Evolutionary conservation across 129 eudicot species (phyloP), one percentile per base, ranked within the genome.

Genomic region (Escallonia herrerae): DNA sequence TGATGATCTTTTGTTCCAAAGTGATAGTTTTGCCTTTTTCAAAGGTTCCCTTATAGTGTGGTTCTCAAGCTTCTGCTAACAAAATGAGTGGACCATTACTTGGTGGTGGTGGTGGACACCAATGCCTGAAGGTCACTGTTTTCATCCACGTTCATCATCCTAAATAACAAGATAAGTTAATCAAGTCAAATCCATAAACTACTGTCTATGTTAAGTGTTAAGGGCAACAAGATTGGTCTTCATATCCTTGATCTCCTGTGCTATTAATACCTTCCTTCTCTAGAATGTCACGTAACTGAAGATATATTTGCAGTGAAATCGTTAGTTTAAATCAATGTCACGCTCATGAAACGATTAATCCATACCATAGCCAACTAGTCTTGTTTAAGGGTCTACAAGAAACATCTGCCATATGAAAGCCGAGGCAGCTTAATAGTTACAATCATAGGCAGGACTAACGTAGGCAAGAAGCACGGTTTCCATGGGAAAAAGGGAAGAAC

Each of bases 11-110:
- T 58, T 58, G 2, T 7, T 15, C 8, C 14, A 22, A 22, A 22
- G 33, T 22, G 33, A 22, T 22, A 22, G 15, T 66, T 51, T 46
- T 9, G 7, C 73, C 58, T 47, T 68, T 12, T 9, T 46, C 43
- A 59, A 69, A 61, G 74, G 48, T 69, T 53, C 58, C n/a, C 58
- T 12, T 4, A 11, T 48, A 8, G 54, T 14, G 37, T 33, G 39
- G 12, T 13, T 53, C 49, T 40, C 38, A 7, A 48, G 44, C 57
- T 64, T 64, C 13, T 64, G 45, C 68, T 33, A 65, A 53, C 2
- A 15, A 13, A 33, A 53, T 53, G 58, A 13, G 58, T 53, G 58
- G 58, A 14, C 58, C 58, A 53, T 11, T 3, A 11, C 13, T 53
- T 11, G 7, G 9, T 7, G 9, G 12, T 7, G 54, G 54, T 49